Percentiles rank a stretch among this genome's conserved stretches.
These are phyloP conservation scores for Nemania sp. DNA, from an alignment of 2,329 filamentous ascomycete genomes.

Conservation along the genomic window DNA sequence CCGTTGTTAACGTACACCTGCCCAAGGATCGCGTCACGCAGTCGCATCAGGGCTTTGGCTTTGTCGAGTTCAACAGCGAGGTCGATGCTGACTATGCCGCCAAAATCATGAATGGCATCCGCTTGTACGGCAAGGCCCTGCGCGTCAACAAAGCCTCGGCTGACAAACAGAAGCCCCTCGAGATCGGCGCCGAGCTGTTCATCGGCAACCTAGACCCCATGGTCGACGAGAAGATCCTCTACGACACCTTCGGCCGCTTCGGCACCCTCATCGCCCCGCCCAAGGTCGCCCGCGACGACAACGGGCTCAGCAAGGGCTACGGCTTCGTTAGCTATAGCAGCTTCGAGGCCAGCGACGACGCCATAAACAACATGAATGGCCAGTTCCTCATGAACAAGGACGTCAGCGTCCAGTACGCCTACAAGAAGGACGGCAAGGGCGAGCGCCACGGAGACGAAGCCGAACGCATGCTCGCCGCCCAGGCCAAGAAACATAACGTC, in stretches of 20 bases:
- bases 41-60: constrained; percentile 96
- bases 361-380: constrained; percentile 91
- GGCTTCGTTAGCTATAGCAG: constrained; percentile 94
- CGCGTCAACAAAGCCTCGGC: constrained; percentile 93
- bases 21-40: constrained; percentile 98
- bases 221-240: constrained; percentile 95
- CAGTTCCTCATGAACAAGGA: constrained; percentile 98
- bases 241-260: constrained; percentile 93
- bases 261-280: constrained; percentile 85
- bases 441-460: constrained; percentile 95
- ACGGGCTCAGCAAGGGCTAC: constrained; percentile 91
- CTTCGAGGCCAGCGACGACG: constrained; percentile 93
- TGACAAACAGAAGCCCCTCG: constrained; percentile 92
- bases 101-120: constrained; percentile 95
- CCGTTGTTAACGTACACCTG: constrained; percentile 97
- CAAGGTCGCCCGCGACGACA: constrained; percentile 92
- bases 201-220: constrained; percentile 94
- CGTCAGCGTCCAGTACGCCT: constrained; percentile 96
- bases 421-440: constrained; percentile 99
- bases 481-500: constrained; percentile 95
- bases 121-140: constrained; percentile 92
- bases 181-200: constrained; percentile 97
- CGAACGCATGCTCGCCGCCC: constrained; percentile 88
- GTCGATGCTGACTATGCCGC: constrained; percentile 97
- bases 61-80: constrained; percentile 97